phyloP scores from a whole-genome alignment of 1,139 yeast species.

The Kodamaea fungicola region DNA sequence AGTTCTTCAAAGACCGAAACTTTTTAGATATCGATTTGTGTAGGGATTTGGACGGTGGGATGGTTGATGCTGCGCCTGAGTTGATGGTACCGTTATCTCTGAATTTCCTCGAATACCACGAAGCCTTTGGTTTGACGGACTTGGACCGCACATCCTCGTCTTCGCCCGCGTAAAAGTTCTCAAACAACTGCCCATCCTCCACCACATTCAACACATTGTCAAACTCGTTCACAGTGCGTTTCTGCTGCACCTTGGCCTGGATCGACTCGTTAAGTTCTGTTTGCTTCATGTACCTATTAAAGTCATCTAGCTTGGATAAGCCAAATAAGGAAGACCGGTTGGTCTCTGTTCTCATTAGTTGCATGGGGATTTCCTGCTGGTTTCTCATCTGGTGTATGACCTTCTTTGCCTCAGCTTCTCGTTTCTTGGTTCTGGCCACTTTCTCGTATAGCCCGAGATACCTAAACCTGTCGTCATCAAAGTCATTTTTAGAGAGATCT shows the following conservation, averaged over 20 bases:
- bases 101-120: slow-evolving; percentile 12
- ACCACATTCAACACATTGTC: slow-evolving; percentile 29
- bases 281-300: slow-evolving; percentile 31
- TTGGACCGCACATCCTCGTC: slow-evolving; percentile 9
- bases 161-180: slow-evolving; percentile 26
- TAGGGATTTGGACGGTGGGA: background rate
- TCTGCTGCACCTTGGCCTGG: slow-evolving; percentile 15
- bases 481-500: slow-evolving; percentile 2
- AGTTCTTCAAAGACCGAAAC: slow-evolving; percentile 1
- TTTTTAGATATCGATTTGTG: slow-evolving; percentile 3
- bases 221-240: slow-evolving; percentile 7
- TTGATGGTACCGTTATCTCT: slow-evolving; percentile 5
- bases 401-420: slow-evolving; percentile 10
- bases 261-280: slow-evolving; percentile 36
- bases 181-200: slow-evolving; percentile 25
- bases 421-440: slow-evolving; percentile 11
- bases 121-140: slow-evolving; percentile 10
- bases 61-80: slow-evolving; percentile 1
- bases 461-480: slow-evolving; percentile 27
- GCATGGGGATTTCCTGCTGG: slow-evolving; percentile 25
- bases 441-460: slow-evolving; percentile 27
- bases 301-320: slow-evolving; percentile 37
- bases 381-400: slow-evolving; percentile 13
- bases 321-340: slow-evolving; percentile 28
- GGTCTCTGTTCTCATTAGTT: slow-evolving; percentile 17